These are phyloP conservation scores for Inosperma sp. DNA, from an alignment of 768 basidiomycete species.

Conservation along the genomic window DNA sequence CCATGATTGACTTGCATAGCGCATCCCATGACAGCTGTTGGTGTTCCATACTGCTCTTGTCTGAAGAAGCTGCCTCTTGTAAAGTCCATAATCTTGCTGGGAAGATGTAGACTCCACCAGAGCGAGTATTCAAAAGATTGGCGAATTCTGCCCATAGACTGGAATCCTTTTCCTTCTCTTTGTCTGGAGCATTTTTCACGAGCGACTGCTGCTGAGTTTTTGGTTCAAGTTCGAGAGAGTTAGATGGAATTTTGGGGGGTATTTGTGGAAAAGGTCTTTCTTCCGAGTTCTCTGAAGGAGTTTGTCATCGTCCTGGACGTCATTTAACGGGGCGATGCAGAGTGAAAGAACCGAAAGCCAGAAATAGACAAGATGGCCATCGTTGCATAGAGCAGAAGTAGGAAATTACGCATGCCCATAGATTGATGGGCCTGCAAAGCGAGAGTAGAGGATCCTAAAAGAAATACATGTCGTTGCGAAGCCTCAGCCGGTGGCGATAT, in stretches of 20 bases:
- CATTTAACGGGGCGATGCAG: conserved; percentile 96
- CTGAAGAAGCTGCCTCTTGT: conserved; percentile 74
- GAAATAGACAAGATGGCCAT: conserved; percentile 95
- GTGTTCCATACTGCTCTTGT: conserved; percentile 87
- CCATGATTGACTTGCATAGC: conserved; percentile 93
- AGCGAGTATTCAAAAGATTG: conserved; percentile 74
- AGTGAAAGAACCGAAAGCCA: conserved; percentile 96
- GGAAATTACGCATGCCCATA: conserved; percentile 95
- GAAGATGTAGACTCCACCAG: conserved; percentile 95
- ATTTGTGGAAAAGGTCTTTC: too few species aligned
- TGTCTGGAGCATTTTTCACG: too few species aligned
- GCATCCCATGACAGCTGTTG: conserved; percentile 98
- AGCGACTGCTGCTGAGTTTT: too few species aligned
- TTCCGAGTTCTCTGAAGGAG: too few species aligned
- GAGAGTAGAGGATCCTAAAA: conserved; percentile 95
- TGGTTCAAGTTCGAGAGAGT: too few species aligned
- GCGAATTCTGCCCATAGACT: conserved; percentile 86
- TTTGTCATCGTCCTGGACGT: too few species aligned
- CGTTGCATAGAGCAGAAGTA: conserved; percentile 86
- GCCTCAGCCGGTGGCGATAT: conserved; percentile 98
- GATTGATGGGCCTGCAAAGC: conserved; percentile 99
- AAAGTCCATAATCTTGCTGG: conserved; percentile 88
- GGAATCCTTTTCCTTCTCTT: conserved; percentile 41
- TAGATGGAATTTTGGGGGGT: too few species aligned
- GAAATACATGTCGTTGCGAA: conserved; percentile 96